Base-by-base conservation (phyloP, 225 moss, liverwort and hornwort genomes). In the Marchantia paleacea region DNA sequence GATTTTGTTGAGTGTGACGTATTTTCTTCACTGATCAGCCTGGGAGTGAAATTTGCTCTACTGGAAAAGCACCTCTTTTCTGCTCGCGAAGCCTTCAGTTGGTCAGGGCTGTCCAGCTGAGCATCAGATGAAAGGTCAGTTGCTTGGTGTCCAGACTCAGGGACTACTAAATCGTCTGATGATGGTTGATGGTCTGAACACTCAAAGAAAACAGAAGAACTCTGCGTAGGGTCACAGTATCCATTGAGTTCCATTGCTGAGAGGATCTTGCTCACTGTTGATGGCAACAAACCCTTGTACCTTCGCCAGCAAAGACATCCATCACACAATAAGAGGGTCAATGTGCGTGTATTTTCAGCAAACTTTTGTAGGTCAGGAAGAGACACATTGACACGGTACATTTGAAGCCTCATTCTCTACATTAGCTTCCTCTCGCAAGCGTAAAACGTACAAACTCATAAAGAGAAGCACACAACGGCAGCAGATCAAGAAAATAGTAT, bases 211-310 rank as follows among this genome's bases (percentile, higher is more conserved):
- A 18, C 48, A 78, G 61, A 72, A 60, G 60, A 55, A 63, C 19
- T 8, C 10, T 55, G 48, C 64, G 28, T 29, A 19, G 83, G 85
- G 73, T 86, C 88, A 60, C 79, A 75, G 80, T 90, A 92, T 60
- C 92, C 89, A 58, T 91, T 88, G 29, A 94, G 91, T 82, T 94
- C 92, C 94, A 94, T 92, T 12, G 73, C 71, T 57, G 83, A 87
- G 80, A 87, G 88, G 57, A 94, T 90, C 29, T 82, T 87, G 39
- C 82, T 84, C 54, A 94, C 81, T 28, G 84, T 83, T 54, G 64
- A 82, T 71, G 91, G 86, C 52, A 94, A 85, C 24, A 50, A 63
- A 7, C 80, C 60, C 63, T 87, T 85, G 81, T 92, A 94, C 83
- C 94, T 94, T 50, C 47, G 80, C 53, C 15, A 9, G 24, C 22